Evolutionary conservation across 2,329 filamentous ascomycete species (phyloP), one percentile per base, ranked within the genome.

Genomic region (Emydomyces testavorans): DNA sequence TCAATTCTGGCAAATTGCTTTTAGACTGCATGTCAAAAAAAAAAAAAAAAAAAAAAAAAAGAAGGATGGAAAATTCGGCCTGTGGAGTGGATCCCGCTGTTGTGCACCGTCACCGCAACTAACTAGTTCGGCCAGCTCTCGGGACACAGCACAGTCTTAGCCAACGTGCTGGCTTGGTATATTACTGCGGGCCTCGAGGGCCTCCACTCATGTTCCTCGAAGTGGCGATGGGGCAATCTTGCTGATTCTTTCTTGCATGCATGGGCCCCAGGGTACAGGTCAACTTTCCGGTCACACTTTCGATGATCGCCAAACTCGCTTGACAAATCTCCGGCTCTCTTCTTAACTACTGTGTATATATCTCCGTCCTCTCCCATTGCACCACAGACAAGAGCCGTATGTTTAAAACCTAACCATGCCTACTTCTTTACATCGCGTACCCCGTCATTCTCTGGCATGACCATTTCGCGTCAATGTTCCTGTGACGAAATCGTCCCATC

Each of bases 271-370:
- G 16, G 20, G 34, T 42, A 43, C 29, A 43, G 40, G 40, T 43
- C 40, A 43, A 43, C 28, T 43, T 43, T 43, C 29, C 11, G 16
- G 28, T 32, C 15, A 36, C n/a, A 29, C 28, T 34, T 36, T 13
- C 18, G 31, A 24, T 32, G 46, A 43, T 49, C 32, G 23, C 38
- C 32, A 43, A 41, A 49, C 32, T 32, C 28, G 36, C 38, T 36
- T 36, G 15, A 43, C 31, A 31, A 28, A 18, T 37, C 20, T 26
- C 31, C 21, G 15, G 18, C 15, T 20, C 26, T 10, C 8, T 28
- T 16, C 4, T 28, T 18, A 16, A n/a, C 23, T 20, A 1, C 29
- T 11, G 3, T 8, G n/a, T 11, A 10, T 16, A 23, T 37, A 18
- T 29, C 23, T 35, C 10, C 24, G 2, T 4, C 26, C 24, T 15